phyloP scores from a whole-genome alignment of 1,284 basidiomycete species.

The Ceraceosorus guamensis region DNA sequence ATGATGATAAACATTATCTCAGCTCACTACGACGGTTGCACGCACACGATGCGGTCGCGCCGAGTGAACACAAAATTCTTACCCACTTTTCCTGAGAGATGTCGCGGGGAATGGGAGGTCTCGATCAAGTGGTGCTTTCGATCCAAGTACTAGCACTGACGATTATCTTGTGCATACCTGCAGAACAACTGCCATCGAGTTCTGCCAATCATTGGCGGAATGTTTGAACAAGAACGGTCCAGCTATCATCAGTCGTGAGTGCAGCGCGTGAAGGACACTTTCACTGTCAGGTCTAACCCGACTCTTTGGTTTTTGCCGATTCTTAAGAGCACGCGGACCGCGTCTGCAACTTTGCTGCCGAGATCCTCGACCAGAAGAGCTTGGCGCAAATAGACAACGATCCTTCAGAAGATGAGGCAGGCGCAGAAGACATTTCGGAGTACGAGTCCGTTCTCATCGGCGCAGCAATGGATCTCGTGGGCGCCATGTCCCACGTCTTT shows the following conservation, averaged over 20 bases:
- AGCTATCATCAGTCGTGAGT: slow-evolving; percentile 55
- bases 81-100: too few species aligned
- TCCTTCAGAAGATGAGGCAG: slow-evolving; percentile 73
- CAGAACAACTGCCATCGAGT: slow-evolving; percentile 76
- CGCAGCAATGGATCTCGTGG: slow-evolving; percentile 88
- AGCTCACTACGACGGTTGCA: slow-evolving; percentile 72
- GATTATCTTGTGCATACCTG: not conserved
- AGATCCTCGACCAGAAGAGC: slow-evolving; percentile 64
- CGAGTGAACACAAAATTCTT: slow-evolving; percentile 31
- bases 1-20: slow-evolving; percentile 66
- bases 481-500: slow-evolving; percentile 76
- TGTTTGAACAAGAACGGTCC: slow-evolving; percentile 85
- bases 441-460: slow-evolving; percentile 94
- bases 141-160: too few species aligned
- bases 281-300: slow-evolving; percentile 55
- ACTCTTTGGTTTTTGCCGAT: slow-evolving; percentile 16
- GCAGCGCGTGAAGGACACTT: too few species aligned
- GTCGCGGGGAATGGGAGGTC: too few species aligned
- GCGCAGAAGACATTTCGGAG: slow-evolving; percentile 67
- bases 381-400: slow-evolving; percentile 90
- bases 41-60: slow-evolving; percentile 20
- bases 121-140: too few species aligned
- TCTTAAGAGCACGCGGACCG: slow-evolving; percentile 19
- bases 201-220: slow-evolving; percentile 80
- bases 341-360: slow-evolving; percentile 13